Evolutionary conservation across 257 asterid genomes (phyloP).

Genomic region (Nicotiana attenuata): DNA sequence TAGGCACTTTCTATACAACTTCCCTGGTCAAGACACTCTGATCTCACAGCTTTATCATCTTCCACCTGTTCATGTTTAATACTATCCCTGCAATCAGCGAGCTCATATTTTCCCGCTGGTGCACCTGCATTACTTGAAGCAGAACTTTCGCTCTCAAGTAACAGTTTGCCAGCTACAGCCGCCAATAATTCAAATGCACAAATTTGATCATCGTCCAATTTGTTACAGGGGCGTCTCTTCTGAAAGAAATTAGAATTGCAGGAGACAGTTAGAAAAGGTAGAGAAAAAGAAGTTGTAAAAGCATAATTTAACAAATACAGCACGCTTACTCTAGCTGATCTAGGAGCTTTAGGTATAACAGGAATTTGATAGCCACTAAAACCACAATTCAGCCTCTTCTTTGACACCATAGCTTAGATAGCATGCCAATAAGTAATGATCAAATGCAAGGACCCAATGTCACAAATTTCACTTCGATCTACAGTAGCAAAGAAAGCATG

Average conservation of each 20-base stretch:
- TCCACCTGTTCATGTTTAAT: slow-evolving; percentile 22
- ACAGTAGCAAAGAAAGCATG: not conserved
- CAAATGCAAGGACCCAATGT: not conserved
- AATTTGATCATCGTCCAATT: slow-evolving; percentile 48
- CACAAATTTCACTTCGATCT: not conserved
- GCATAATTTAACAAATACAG: slow-evolving; percentile 10
- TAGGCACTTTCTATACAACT: slow-evolving; percentile 73
- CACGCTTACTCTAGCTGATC: slow-evolving; percentile 58
- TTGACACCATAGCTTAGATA: slow-evolving; percentile 54
- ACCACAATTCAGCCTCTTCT: slow-evolving; percentile 46
- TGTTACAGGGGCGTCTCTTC: slow-evolving; percentile 47
- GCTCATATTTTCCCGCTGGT: slow-evolving; percentile 32
- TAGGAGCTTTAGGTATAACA: slow-evolving; percentile 63
- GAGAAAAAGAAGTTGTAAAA: slow-evolving; percentile 3
- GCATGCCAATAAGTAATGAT: slow-evolving; percentile 38
- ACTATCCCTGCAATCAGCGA: slow-evolving; percentile 21
- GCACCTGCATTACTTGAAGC: slow-evolving; percentile 60
- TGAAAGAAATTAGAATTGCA: slow-evolving; percentile 20
- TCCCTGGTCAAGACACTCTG: slow-evolving; percentile 61
- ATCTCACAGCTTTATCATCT: slow-evolving; percentile 37
- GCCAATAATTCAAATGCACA: slow-evolving; percentile 94
- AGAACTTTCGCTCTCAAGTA: slow-evolving; percentile 84
- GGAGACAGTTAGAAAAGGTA: not conserved
- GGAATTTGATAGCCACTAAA: slow-evolving; percentile 42
- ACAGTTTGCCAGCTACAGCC: slow-evolving; percentile 81